Evolutionary conservation across 1,284 basidiomycete species (phyloP).

Genomic region (Cutaneotrichosporon spelunceum): DNA sequence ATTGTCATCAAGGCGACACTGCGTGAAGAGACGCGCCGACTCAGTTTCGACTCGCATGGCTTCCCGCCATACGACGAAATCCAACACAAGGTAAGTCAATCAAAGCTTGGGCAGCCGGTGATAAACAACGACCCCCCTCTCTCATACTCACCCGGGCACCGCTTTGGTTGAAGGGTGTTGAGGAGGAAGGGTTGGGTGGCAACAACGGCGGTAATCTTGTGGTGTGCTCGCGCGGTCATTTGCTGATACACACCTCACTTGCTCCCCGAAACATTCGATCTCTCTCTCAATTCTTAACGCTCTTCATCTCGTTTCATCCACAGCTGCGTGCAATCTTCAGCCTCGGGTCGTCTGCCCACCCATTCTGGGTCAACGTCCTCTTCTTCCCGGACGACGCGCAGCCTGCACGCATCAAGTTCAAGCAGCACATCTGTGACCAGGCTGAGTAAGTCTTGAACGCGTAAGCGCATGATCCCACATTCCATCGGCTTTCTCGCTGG

Average conservation of each 20-base stretch:
- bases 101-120: slow-evolving; percentile 2
- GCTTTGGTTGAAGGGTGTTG: background rate
- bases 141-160: too few relatives aligned
- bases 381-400: slow-evolving; percentile 46
- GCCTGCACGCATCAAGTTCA: slow-evolving; percentile 48
- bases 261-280: background rate
- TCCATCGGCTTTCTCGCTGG: background rate
- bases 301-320: background rate
- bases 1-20: slow-evolving; percentile 51
- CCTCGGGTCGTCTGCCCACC: slow-evolving; percentile 45
- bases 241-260: background rate
- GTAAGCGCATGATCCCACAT: background rate
- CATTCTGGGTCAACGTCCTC: slow-evolving; percentile 48
- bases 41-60: slow-evolving; percentile 39
- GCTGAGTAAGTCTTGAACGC: slow-evolving; percentile 41
- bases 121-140: too few relatives aligned
- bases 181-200: slow-evolving; percentile 7
- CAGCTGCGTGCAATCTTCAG: slow-evolving; percentile 48
- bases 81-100: slow-evolving; percentile 43
- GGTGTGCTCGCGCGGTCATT: background rate
- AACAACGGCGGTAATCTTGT: background rate
- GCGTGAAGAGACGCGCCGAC: slow-evolving; percentile 49
- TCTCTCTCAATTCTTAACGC: background rate
- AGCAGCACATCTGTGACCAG: slow-evolving; percentile 50
- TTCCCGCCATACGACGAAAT: slow-evolving; percentile 47